These are phyloP conservation scores for Populus hybrid DNA, from an alignment of 441 rosid genomes.

Conservation along the genomic window DNA sequence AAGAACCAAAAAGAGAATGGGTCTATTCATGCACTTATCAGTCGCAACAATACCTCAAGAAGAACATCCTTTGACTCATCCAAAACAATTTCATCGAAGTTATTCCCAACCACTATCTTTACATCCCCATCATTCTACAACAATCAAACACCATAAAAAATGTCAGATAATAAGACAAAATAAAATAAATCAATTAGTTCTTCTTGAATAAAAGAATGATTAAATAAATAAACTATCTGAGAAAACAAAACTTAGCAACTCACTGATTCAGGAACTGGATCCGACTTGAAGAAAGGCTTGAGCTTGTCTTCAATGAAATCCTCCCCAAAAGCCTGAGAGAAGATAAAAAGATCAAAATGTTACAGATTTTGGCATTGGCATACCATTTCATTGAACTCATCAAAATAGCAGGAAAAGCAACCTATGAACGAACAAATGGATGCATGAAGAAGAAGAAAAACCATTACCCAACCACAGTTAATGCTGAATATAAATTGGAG, in stretches of 20 bases:
- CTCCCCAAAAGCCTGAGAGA: conserved; percentile 54
- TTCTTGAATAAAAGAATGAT: neutral
- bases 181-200: neutral
- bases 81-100: conserved; percentile 86
- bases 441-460: neutral
- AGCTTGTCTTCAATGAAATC: conserved; percentile 72
- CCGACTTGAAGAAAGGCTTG: conserved; percentile 84
- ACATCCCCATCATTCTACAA: conserved; percentile 88
- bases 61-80: conserved; percentile 97
- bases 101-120: conserved; percentile 84
- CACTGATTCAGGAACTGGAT: conserved; percentile 82
- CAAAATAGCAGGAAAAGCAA: neutral
- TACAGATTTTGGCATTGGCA: neutral
- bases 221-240: neutral
- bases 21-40: neutral
- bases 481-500: neutral
- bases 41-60: conserved; percentile 63
- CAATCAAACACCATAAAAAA: conserved; percentile 15
- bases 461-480: neutral
- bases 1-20: neutral
- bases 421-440: neutral
- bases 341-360: conserved; percentile 6
- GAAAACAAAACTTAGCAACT: conserved; percentile 20
- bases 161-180: conserved; percentile 8
- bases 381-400: neutral